Conservation (phyloP, 1,139 yeast species). For the Taiozyma sp. region DNA sequence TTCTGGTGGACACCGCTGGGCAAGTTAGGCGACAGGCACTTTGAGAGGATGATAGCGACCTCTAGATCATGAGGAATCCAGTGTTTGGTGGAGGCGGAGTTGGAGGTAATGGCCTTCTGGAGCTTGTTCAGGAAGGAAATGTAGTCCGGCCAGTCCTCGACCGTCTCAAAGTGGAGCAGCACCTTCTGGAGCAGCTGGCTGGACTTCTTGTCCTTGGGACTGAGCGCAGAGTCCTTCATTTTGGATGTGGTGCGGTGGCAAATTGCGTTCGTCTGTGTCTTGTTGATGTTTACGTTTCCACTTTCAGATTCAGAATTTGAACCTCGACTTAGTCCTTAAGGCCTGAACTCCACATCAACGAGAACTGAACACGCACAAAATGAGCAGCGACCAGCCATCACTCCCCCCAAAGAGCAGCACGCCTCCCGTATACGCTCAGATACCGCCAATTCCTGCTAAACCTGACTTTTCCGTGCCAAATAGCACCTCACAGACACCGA, state of each 20-base stretch:
- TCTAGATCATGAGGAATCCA: constrained; percentile 54
- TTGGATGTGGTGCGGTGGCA: constrained; percentile 3
- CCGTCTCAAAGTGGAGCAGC: constrained; percentile 71
- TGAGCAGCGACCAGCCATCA: constrained; percentile 10
- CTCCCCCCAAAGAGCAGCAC: constrained; percentile 13
- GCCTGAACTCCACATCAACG: neutral
- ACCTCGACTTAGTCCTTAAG: neutral
- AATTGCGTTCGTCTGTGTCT: neutral
- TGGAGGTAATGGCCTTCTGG: constrained; percentile 57
- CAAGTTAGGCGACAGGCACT: constrained; percentile 68
- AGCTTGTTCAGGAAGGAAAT: constrained; percentile 81
- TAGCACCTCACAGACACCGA: neutral
- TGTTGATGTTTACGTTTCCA: neutral
- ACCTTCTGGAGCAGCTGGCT: constrained; percentile 67
- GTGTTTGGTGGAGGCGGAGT: constrained; percentile 30
- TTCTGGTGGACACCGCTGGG: constrained; percentile 97
- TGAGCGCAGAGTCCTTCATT: constrained; percentile 15
- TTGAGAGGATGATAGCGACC: constrained; percentile 47
- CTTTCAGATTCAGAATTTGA: neutral
- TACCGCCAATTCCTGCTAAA: constrained; percentile 12
- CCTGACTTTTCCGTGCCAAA: neutral
- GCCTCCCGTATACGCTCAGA: neutral
- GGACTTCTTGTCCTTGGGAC: constrained; percentile 66
- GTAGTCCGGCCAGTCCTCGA: constrained; percentile 98
- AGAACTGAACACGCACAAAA: neutral